These are phyloP conservation scores for Xylaria sp. DNA, from an alignment of 2,329 filamentous ascomycete genomes.

Conservation along the genomic window DNA sequence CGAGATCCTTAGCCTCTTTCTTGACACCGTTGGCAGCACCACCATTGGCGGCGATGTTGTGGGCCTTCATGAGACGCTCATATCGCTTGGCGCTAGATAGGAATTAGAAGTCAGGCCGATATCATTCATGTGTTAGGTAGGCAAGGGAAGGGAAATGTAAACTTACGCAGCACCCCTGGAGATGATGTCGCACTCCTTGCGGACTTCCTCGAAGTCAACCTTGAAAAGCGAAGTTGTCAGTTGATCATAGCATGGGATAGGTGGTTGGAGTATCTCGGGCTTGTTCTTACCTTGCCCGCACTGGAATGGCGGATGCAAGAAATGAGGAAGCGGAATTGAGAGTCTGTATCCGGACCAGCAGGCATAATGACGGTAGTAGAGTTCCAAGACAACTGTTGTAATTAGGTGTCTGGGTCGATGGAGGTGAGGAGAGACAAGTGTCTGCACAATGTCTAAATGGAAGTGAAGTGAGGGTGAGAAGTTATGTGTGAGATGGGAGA, in stretches of 20 bases:
- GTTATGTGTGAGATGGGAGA: background rate
- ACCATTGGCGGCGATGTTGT: slow-evolving; percentile 51
- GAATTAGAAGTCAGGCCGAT: background rate
- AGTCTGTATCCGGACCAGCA: slow-evolving; percentile 52
- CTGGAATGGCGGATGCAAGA: slow-evolving; percentile 66
- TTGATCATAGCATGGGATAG: background rate
- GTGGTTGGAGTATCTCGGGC: background rate
- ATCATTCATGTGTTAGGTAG: background rate
- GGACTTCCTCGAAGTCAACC: slow-evolving; percentile 71
- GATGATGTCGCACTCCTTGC: slow-evolving; percentile 65
- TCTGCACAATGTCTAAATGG: background rate
- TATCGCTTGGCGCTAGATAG: slow-evolving; percentile 67
- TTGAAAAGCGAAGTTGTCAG: slow-evolving; percentile 42
- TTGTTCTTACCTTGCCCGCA: slow-evolving; percentile 60
- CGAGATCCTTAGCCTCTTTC: slow-evolving; percentile 33
- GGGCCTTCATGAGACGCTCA: slow-evolving; percentile 67
- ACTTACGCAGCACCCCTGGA: slow-evolving; percentile 74
- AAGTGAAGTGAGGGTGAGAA: background rate
- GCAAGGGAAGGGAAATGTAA: background rate
- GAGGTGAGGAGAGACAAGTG: background rate
- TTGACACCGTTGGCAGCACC: slow-evolving; percentile 36
- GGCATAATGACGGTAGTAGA: slow-evolving; percentile 48
- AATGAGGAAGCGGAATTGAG: slow-evolving; percentile 69
- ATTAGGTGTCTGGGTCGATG: background rate
- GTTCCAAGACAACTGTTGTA: background rate